Evolutionary conservation across 306 rosid genomes (phyloP).

Genomic region (Coriaria nepalensis): DNA sequence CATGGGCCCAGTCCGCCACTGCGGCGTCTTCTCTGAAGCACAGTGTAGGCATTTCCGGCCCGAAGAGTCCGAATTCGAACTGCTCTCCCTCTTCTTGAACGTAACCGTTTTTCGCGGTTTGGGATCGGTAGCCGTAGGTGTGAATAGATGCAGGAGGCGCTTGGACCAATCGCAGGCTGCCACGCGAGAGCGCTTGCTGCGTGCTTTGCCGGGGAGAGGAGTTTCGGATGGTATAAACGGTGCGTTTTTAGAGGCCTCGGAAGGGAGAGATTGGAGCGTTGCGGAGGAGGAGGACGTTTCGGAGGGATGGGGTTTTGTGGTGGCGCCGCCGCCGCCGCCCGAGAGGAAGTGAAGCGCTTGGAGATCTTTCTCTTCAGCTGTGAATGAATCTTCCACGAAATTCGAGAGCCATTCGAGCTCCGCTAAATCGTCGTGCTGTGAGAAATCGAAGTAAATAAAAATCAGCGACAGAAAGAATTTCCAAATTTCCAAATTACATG

Average conservation of each 20-base stretch:
- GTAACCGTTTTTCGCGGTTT: slow-evolving; percentile 7
- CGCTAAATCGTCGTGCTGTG: slow-evolving; percentile 75
- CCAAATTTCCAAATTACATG: background rate
- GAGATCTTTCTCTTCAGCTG: slow-evolving; percentile 51
- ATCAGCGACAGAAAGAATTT: slow-evolving; percentile 2
- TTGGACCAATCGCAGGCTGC: slow-evolving; percentile 98
- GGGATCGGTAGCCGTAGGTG: slow-evolving; percentile 15
- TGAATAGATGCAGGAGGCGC: slow-evolving; percentile 60
- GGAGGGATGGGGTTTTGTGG: slow-evolving; percentile 41
- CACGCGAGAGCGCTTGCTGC: slow-evolving; percentile 92
- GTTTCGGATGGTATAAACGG: slow-evolving; percentile 53
- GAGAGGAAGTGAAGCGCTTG: slow-evolving; percentile 49
- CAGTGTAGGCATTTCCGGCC: slow-evolving; percentile 58
- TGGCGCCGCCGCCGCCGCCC: slow-evolving; percentile 10
- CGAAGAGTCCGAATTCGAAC: slow-evolving; percentile 17
- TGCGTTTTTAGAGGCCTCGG: slow-evolving; percentile 25
- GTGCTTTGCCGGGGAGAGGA: slow-evolving; percentile 81
- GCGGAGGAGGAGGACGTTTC: slow-evolving; percentile 81
- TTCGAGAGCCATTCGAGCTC: slow-evolving; percentile 97
- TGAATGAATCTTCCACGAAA: slow-evolving; percentile 84
- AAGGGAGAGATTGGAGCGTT: slow-evolving; percentile 17
- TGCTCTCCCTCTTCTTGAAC: slow-evolving; percentile 8
- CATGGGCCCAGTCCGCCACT: slow-evolving; percentile 69
- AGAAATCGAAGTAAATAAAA: slow-evolving; percentile 1
- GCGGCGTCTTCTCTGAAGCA: slow-evolving; percentile 58